Conservation (phyloP, 306 rosid genomes). For the Adenanthera pavonina region DNA sequence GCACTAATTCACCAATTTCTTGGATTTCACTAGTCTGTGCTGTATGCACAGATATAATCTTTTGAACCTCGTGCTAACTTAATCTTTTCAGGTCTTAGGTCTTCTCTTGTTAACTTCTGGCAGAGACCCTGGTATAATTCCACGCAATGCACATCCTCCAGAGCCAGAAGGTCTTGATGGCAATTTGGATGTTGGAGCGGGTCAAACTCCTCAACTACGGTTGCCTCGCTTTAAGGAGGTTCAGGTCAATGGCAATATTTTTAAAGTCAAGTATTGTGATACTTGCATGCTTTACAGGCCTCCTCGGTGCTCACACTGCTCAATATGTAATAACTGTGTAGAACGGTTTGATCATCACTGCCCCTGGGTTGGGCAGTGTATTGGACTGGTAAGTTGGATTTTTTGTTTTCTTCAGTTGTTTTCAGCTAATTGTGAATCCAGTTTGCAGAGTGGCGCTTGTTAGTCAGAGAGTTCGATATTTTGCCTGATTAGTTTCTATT, state of each 20-base stretch:
- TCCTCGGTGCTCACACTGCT: conserved; percentile 99
- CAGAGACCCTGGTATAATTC: conserved; percentile 98
- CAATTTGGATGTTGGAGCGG: conserved; percentile 68
- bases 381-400: conserved; percentile 79
- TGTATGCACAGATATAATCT: conserved; percentile 11
- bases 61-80: conserved; percentile 20
- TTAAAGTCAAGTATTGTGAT: conserved; percentile 93
- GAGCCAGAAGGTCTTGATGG: conserved; percentile 90
- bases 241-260: conserved; percentile 74
- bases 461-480: neutral
- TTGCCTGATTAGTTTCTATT: conserved; percentile 22
- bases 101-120: conserved; percentile 92
- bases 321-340: conserved; percentile 97
- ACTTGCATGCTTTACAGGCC: conserved; percentile 99
- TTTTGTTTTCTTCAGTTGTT: conserved; percentile 15
- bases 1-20: conserved; percentile 19
- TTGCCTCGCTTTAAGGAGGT: conserved; percentile 91
- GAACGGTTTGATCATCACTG: conserved; percentile 98
- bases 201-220: conserved; percentile 92
- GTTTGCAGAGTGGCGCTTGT: neutral
- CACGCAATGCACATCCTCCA: conserved; percentile 94
- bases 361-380: conserved; percentile 99
- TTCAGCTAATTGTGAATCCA: neutral
- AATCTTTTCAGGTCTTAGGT: conserved; percentile 68
- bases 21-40: neutral